Percentiles rank a stretch among this genome's conserved stretches.
These are phyloP conservation scores for Rosa rugosa DNA, from an alignment of 306 rosid species.

Conservation along the genomic window DNA sequence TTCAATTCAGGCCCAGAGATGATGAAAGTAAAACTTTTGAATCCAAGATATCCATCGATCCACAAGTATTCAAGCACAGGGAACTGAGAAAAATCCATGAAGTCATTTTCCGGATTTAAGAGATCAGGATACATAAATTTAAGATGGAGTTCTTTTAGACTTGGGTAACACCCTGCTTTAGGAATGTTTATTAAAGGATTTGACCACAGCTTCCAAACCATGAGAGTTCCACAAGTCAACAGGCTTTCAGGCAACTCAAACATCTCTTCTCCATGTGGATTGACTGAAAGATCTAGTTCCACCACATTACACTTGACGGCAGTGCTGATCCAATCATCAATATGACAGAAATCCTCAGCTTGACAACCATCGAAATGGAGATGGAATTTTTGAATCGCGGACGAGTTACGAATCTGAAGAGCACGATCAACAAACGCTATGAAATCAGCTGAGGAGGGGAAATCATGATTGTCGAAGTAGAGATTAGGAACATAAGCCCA, in stretches of 20 bases:
- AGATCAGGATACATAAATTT: background rate
- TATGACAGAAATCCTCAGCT: background rate
- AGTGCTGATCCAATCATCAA: background rate
- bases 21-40: background rate
- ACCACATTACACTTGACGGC: background rate
- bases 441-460: background rate
- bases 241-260: background rate
- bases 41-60: background rate
- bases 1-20: background rate
- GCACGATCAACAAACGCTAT: background rate
- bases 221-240: background rate
- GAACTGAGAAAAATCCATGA: background rate
- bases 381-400: background rate
- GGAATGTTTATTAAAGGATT: background rate
- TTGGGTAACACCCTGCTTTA: background rate
- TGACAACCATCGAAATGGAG: background rate
- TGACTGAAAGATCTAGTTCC: background rate
- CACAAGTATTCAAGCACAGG: conserved; percentile 1
- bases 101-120: background rate
- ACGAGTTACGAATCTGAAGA: background rate
- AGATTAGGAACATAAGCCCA: background rate
- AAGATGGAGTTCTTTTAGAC: background rate
- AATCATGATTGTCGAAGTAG: background rate
- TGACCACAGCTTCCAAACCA: background rate
- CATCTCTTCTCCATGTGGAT: background rate